phyloP scores from a whole-genome alignment of 1,284 basidiomycete genomes.

The Cystobasidium sp. region DNA sequence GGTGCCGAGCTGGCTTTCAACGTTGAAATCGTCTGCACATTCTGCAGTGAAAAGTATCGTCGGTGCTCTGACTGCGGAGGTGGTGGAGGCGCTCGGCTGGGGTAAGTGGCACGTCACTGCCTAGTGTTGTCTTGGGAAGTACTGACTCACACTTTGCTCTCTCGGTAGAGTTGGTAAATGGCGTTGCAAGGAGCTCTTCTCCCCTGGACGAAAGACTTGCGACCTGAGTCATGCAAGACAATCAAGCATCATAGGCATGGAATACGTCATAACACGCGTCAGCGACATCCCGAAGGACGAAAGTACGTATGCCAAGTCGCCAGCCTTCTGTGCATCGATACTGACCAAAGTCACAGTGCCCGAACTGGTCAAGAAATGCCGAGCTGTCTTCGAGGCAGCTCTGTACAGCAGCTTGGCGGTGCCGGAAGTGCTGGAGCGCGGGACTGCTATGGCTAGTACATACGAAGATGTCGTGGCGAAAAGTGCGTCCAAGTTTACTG shows the following conservation, averaged over 20 bases:
- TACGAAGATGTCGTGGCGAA: slow-evolving; percentile 15
- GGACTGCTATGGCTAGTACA: slow-evolving; percentile 20
- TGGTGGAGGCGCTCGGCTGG: slow-evolving; percentile 20
- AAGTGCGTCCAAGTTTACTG: not conserved
- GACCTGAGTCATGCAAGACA: slow-evolving; percentile 56
- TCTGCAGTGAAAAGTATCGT: slow-evolving; percentile 45
- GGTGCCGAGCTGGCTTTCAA: slow-evolving; percentile 37
- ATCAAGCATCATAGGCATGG: slow-evolving; percentile 41
- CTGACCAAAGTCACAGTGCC: not conserved
- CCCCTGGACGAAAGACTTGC: slow-evolving; percentile 59
- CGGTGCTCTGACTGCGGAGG: slow-evolving; percentile 46
- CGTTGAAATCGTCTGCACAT: slow-evolving; percentile 48
- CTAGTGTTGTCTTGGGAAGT: no score
- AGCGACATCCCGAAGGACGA: slow-evolving; percentile 26
- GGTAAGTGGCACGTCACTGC: not conserved
- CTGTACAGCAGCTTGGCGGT: slow-evolving; percentile 57
- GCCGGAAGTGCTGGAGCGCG: slow-evolving; percentile 58
- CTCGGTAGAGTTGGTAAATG: slow-evolving; percentile 58
- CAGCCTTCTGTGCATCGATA: not conserved
- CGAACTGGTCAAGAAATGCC: slow-evolving; percentile 47
- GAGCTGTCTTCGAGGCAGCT: slow-evolving; percentile 58
- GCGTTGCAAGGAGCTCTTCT: slow-evolving; percentile 60
- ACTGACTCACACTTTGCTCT: not conserved
- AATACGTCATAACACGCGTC: slow-evolving; percentile 17
- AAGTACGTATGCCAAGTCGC: slow-evolving; percentile 12